Conservation (phyloP, 371 early-diverging fungal genomes). For the Saksenaea vasiformis region DNA sequence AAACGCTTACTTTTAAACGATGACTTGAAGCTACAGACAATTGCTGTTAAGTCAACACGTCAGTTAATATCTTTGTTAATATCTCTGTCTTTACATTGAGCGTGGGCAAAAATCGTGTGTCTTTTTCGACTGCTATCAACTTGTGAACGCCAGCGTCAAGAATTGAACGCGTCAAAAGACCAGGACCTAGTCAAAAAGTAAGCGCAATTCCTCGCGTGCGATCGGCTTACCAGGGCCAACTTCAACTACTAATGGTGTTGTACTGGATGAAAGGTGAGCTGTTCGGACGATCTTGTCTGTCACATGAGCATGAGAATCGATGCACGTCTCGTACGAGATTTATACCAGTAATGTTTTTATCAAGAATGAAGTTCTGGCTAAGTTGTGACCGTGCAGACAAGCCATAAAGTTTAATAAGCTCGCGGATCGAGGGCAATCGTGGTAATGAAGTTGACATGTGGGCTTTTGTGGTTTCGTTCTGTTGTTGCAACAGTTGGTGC, state of each 20-base stretch:
- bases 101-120: constrained; percentile 71
- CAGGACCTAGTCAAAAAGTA: constrained; percentile 56
- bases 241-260: constrained; percentile 75
- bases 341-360: constrained; percentile 80
- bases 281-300: constrained; percentile 71
- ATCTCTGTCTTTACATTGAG: constrained; percentile 47
- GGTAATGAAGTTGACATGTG: constrained; percentile 18
- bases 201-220: background rate
- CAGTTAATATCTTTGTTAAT: background rate
- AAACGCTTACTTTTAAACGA: constrained; percentile 38
- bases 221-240: constrained; percentile 75
- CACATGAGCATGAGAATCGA: constrained; percentile 3
- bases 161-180: constrained; percentile 78
- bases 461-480: too few relatives aligned
- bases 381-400: constrained; percentile 74
- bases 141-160: constrained; percentile 67
- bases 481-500: too few relatives aligned
- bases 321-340: background rate
- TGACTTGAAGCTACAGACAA: constrained; percentile 59
- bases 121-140: constrained; percentile 81
- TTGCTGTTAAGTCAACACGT: constrained; percentile 46
- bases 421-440: constrained; percentile 70
- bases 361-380: constrained; percentile 85
- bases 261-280: constrained; percentile 51
- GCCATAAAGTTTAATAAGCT: constrained; percentile 77